Conservation (phyloP, 1,139 yeast species). For the Debaryomyces sp. region DNA sequence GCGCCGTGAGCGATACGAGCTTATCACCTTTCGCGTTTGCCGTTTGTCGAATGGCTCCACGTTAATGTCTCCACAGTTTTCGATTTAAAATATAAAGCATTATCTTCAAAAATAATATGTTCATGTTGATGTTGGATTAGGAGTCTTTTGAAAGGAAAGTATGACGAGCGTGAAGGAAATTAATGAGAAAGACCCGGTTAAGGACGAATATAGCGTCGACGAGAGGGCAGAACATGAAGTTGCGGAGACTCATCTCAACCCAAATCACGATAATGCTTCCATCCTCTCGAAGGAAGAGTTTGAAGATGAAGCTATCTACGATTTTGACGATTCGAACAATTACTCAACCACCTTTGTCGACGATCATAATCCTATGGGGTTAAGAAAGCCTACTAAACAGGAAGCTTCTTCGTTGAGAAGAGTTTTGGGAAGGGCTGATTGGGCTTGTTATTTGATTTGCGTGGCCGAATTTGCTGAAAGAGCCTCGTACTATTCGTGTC, state of each 20-base stretch:
- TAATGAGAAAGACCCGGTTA: not conserved
- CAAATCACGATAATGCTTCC: not conserved
- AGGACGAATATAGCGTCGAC: not conserved
- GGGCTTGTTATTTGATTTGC: slow-evolving; percentile 37
- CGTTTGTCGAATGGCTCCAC: slow-evolving; percentile 3
- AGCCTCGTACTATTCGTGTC: slow-evolving; percentile 49
- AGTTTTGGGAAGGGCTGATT: slow-evolving; percentile 32
- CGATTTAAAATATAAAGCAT: not conserved
- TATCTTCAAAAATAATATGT: not conserved
- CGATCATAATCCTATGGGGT: slow-evolving; percentile 36
- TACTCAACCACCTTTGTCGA: slow-evolving; percentile 28
- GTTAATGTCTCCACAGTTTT: slow-evolving; percentile 2
- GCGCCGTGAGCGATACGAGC: not conserved
- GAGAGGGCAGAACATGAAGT: not conserved
- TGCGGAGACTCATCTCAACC: not conserved
- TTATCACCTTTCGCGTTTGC: not conserved
- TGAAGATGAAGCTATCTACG: slow-evolving; percentile 14
- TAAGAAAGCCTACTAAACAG: slow-evolving; percentile 38
- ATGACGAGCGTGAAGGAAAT: not conserved
- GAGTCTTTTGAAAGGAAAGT: not conserved
- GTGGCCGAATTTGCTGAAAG: slow-evolving; percentile 50
- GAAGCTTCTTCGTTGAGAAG: slow-evolving; percentile 50
- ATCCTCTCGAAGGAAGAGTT: slow-evolving; percentile 8
- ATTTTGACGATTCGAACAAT: slow-evolving; percentile 23
- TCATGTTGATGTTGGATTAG: not conserved